Conservation (phyloP, 2,329 filamentous ascomycete genomes). For the Diaporthe sp. region DNA sequence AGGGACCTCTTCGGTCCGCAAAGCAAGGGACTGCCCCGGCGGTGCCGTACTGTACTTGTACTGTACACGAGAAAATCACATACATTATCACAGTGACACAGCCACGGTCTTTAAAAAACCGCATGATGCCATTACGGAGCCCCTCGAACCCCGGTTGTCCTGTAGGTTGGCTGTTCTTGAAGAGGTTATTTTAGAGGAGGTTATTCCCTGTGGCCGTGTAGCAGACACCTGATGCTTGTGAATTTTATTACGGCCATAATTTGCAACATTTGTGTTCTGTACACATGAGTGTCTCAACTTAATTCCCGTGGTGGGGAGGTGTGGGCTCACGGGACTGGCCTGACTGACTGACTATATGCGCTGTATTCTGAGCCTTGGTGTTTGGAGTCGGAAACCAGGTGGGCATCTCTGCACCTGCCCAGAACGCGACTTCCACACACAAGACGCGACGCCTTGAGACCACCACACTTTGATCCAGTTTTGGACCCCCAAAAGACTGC, state of each 20-base stretch:
- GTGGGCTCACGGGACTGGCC: neutral
- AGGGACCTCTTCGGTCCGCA: neutral
- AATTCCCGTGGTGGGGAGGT: neutral
- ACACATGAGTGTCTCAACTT: neutral
- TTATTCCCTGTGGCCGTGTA: no score
- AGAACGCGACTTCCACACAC: conserved; percentile 9
- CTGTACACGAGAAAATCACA: neutral
- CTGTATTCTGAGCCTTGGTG: neutral
- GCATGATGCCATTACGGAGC: no score
- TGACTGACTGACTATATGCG: no score
- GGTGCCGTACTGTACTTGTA: neutral
- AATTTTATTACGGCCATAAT: neutral
- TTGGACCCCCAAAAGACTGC: neutral
- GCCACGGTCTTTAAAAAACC: no score
- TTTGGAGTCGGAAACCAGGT: neutral
- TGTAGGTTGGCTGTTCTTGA: no score
- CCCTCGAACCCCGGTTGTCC: no score
- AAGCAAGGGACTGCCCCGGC: neutral
- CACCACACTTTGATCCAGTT: neutral
- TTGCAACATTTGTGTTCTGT: neutral
- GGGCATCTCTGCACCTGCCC: neutral
- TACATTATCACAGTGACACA: no score
- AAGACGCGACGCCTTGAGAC: neutral
- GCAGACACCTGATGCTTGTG: neutral
- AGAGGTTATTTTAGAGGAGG: no score